Base-by-base conservation (phyloP, 805 yeast species). In the Candida succiphila region DNA sequence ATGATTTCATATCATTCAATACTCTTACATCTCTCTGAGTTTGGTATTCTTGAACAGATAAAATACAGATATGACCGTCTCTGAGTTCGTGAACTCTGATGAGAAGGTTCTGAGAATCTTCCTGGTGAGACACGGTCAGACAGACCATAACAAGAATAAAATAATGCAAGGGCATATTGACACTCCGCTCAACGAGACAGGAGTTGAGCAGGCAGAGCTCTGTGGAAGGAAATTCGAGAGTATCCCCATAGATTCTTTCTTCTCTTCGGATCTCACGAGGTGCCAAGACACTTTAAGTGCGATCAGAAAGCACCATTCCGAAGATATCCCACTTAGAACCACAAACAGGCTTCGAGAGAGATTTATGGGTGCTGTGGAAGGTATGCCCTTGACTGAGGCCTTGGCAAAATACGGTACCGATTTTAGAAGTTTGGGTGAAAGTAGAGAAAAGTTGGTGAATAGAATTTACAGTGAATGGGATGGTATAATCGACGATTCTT, bases 121-220 rank as follows among this genome's bases (percentile, higher is more conserved):
- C 42, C 52, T 84, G 5, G 72, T 85, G 4, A 71, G 95, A 46
- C 95, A 85, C 46, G 95, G 95, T 2, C 92, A 81, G 51, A 85
- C 95, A 0, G 76, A 76, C 36, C 77, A 78, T 54, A 85, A 85
- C 49, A 64, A 66, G 25, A 50, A 67, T 34, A 78, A 75, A 54
- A 78, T 80, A 31, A 54, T 85, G 25, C 95, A 85, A 54, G 95
- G 95, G 1, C 95, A 85, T 48, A 46, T 63, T 29, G 79, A 85
- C 48, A 72, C 76, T 4, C 67, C 72, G 15, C 49, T 86, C 35
- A 84, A 84, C 47, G 67, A 57, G 0, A 63, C 60, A 4, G 95
- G 95, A 0, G 36, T 48, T 2, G 43, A 57, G 4, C 95, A 85
- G 51, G 86, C 88, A 2, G 44, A 44, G 20, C 48, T 58, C 30